These are phyloP conservation scores for Russula griseocarnosa DNA, from an alignment of 768 basidiomycete genomes.

Conservation along the genomic window DNA sequence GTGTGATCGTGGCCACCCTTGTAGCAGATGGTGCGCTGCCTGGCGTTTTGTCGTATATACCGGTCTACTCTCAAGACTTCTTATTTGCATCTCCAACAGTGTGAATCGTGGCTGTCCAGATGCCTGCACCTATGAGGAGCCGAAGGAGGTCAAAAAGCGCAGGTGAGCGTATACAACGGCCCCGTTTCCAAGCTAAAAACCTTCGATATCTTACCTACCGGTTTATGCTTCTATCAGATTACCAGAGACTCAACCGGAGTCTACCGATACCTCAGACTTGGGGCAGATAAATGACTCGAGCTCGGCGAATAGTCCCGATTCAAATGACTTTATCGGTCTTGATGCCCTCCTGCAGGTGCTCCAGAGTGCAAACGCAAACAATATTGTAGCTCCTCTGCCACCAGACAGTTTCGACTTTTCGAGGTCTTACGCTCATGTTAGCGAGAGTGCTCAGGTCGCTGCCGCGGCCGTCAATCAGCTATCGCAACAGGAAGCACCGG, in stretches of 20 bases:
- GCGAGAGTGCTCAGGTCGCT: slow-evolving; percentile 24
- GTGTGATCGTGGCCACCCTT: slow-evolving; percentile 32
- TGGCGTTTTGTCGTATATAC: not conserved
- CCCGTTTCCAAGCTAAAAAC: no score
- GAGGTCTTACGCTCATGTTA: slow-evolving; percentile 1
- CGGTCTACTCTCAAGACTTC: not conserved
- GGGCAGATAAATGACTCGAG: slow-evolving; percentile 9
- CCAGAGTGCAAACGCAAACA: slow-evolving; percentile 14
- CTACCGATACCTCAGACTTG: slow-evolving; percentile 1
- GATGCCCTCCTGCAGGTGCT: slow-evolving; percentile 29
- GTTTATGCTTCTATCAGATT: slow-evolving; percentile 3
- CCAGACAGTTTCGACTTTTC: slow-evolving; percentile 7
- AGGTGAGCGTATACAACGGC: slow-evolving; percentile 16
- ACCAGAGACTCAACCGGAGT: slow-evolving; percentile 1
- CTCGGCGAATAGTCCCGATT: slow-evolving; percentile 17
- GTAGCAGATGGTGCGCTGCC: slow-evolving; percentile 29
- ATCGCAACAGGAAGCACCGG: slow-evolving; percentile 24
- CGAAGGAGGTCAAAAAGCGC: slow-evolving; percentile 18
- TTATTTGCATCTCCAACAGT: slow-evolving; percentile 9
- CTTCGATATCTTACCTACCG: not conserved
- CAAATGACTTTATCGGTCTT: slow-evolving; percentile 22
- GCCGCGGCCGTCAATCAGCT: slow-evolving; percentile 28
- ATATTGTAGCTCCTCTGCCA: not conserved
- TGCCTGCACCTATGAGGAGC: slow-evolving; percentile 28
- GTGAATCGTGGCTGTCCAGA: slow-evolving; percentile 26